Evolutionary conservation across 2,329 filamentous ascomycete species (phyloP), one percentile per base, ranked within the genome.

Genomic region (Neofusicoccum kwambonambiense): DNA sequence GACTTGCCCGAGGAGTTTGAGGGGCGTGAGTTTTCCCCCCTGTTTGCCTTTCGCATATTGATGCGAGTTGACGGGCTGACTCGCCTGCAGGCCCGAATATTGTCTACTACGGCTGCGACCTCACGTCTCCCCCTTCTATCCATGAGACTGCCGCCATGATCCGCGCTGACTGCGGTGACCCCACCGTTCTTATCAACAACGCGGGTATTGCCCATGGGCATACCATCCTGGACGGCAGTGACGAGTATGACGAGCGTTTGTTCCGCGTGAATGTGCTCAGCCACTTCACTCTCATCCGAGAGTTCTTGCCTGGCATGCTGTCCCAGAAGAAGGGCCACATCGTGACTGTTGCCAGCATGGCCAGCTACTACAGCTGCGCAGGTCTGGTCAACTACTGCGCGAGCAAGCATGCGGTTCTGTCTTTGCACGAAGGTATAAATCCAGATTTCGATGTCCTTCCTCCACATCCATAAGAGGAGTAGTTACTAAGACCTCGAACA

Each of bases 161-260:
- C 35, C 65, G 66, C 42, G 65, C 42, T 7, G 66, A 65, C 2
- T 69, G 72, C 44, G 72, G 72, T 12, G 66, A 70, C 41, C 67
- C 72, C 1, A 73, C 65, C n/a, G 71, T 75, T 3, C 66, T 75
- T 6, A 70, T 75, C 63, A 75, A 75, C 64, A 75, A 75, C 49
- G 73, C 73, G 17, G 73, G 73, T 1, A 71, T 75, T 34, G 70
- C 65, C 0, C n/a, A 49, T n/a, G 11, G 13, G 27, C 17, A 34
- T 49, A 22, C 11, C 39, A 60, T 60, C 17, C 62, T 41, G 15
- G 54, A 75, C 69, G 72, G 70, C 4, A 68, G 65, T 17, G 72
- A 74, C 44, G 69, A 70, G 19, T 66, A 72, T 27, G 66, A 66
- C 52, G 70, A 74, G 54, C 73, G 67, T 11, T 63, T 75, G 4